A percentile compares a stretch with the other conserved stretches of the same genome.
These are phyloP conservation scores for Fusarium sp. DNA, from an alignment of 2,329 filamentous ascomycete species.

Conservation along the genomic window DNA sequence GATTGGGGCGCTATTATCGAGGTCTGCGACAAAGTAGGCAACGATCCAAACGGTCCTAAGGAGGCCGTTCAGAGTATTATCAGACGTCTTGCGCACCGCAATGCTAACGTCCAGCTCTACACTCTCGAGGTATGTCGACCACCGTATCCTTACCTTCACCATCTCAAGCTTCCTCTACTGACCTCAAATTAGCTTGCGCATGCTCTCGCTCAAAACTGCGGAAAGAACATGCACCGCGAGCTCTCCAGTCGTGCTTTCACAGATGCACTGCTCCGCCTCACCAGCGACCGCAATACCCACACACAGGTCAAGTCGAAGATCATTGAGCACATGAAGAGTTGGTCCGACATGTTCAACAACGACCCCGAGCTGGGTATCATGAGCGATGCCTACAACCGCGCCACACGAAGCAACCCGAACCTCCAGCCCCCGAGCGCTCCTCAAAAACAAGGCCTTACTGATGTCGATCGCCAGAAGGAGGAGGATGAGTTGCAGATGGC, in stretches of 20 bases:
- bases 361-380: conserved; percentile 96
- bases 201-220: conserved; percentile 92
- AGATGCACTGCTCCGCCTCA: conserved; percentile 89
- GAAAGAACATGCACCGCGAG: conserved; percentile 86
- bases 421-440: conserved; percentile 93
- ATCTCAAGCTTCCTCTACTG: conserved; percentile 7
- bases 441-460: conserved; percentile 90
- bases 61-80: conserved; percentile 91
- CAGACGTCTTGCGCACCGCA: conserved; percentile 90
- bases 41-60: conserved; percentile 73
- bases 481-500: conserved; percentile 98
- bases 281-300: conserved; percentile 95
- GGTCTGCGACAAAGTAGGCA: conserved; percentile 70
- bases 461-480: conserved; percentile 91
- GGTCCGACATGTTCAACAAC: conserved; percentile 92
- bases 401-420: conserved; percentile 88
- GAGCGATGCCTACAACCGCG: conserved; percentile 90
- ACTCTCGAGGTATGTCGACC: conserved; percentile 78
- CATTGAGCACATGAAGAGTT: conserved; percentile 94
- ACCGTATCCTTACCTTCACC: neutral
- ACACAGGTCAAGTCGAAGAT: conserved; percentile 98
- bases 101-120: conserved; percentile 96
- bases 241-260: conserved; percentile 93
- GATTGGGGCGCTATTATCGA: conserved; percentile 76
- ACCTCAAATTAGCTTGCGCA: conserved; percentile 76